Percentiles rank a stretch among this genome's conserved stretches.
Conservation (phyloP, 768 basidiomycete genomes). For the Phanerodontia chrysosporium region DNA sequence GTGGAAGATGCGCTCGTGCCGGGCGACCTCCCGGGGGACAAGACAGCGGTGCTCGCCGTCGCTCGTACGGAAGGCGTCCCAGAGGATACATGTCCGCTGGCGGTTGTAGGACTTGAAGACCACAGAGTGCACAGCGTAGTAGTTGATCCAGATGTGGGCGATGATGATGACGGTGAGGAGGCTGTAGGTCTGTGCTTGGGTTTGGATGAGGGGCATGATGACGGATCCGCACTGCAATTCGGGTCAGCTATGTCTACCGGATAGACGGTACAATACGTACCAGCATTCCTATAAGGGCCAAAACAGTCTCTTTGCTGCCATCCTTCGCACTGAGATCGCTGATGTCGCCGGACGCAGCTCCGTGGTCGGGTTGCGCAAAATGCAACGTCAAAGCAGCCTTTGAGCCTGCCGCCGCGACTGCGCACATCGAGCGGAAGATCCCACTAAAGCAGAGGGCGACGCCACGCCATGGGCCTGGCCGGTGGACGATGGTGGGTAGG, state of each 20-base stretch:
- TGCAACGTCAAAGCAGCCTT: constrained; percentile 67
- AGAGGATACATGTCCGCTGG: constrained; percentile 52
- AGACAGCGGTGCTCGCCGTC: background rate
- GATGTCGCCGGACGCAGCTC: constrained; percentile 51
- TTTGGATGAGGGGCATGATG: constrained; percentile 53
- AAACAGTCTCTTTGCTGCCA: constrained; percentile 65
- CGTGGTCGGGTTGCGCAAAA: constrained; percentile 45
- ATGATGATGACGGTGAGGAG: constrained; percentile 47
- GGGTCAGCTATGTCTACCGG: background rate
- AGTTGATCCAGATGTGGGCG: constrained; percentile 56
- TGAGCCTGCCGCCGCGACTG: constrained; percentile 63
- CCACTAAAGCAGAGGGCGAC: constrained; percentile 55
- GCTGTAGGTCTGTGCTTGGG: constrained; percentile 43
- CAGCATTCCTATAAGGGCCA: constrained; percentile 64
- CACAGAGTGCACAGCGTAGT: constrained; percentile 54
- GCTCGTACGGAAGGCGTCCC: constrained; percentile 36
- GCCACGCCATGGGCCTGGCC: constrained; percentile 28
- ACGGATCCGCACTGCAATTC: constrained; percentile 49
- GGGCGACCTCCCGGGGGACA: constrained; percentile 37
- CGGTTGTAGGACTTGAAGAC: constrained; percentile 55
- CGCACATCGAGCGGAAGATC: constrained; percentile 53
- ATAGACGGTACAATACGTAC: constrained; percentile 32
- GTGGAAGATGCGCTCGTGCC: constrained; percentile 42
- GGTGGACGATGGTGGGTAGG: background rate
- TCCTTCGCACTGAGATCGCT: constrained; percentile 74